Evolutionary conservation across 2,329 filamentous ascomycete species (phyloP).

Genomic region (Cladophialophora bantiana): DNA sequence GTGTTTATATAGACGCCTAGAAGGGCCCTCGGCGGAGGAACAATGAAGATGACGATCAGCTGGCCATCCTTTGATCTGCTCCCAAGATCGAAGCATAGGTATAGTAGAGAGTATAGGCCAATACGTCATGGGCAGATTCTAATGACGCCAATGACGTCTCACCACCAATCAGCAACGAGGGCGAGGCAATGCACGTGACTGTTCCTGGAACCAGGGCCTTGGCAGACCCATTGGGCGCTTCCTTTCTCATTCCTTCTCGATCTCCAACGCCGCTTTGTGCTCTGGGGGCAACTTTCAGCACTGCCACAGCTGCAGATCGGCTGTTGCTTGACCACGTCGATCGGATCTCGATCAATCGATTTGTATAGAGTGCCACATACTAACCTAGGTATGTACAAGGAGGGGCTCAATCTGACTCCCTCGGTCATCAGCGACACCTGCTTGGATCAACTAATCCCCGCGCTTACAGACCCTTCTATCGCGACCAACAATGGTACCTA

Average conservation of each 20-base stretch:
- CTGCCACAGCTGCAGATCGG: not conserved
- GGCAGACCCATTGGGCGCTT: not conserved
- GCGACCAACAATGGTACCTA: no score
- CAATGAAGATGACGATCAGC: not conserved
- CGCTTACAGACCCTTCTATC: no score
- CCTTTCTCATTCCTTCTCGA: not conserved
- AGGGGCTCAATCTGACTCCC: no score
- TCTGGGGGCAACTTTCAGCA: not conserved
- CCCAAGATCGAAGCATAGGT: not conserved
- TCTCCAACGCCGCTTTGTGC: not conserved
- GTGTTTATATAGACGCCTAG: not conserved
- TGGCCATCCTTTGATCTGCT: not conserved
- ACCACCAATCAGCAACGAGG: not conserved
- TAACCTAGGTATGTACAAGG: no score
- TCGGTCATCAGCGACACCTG: no score
- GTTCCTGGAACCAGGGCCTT: not conserved
- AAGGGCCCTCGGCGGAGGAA: not conserved
- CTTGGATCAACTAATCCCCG: no score
- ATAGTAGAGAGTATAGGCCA: not conserved
- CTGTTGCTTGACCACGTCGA: not conserved
- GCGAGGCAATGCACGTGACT: not conserved
- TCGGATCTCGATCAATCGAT: not conserved
- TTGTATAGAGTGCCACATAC: no score
- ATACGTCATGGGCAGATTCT: not conserved
- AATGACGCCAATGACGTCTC: not conserved